Evolutionary conservation across 495 filamentous ascomycete genomes (phyloP).

Genomic region (Aspergillus cristatus): DNA sequence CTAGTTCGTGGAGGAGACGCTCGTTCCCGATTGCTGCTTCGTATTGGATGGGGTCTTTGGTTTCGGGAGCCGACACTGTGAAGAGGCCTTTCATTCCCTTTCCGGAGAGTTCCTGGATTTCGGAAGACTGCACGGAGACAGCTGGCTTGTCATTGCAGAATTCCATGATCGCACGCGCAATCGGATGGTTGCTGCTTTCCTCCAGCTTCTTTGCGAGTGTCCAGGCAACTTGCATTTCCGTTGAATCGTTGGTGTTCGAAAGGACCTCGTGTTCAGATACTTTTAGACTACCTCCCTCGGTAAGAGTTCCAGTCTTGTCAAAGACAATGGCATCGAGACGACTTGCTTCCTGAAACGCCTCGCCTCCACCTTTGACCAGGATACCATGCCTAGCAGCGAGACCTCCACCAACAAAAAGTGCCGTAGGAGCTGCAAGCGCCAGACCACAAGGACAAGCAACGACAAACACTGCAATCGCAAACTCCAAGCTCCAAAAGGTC

Average conservation of each 20-base stretch:
- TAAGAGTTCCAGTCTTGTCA: slow-evolving; percentile 93
- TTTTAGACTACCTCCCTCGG: slow-evolving; percentile 68
- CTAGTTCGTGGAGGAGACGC: slow-evolving; percentile 46
- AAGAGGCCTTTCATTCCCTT: slow-evolving; percentile 72
- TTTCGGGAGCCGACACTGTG: slow-evolving; percentile 16
- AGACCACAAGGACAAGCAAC: slow-evolving; percentile 93
- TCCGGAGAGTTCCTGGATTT: slow-evolving; percentile 68
- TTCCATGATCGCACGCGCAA: slow-evolving; percentile 69
- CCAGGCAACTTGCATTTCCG: slow-evolving; percentile 32
- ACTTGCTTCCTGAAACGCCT: slow-evolving; percentile 92
- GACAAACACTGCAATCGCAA: slow-evolving; percentile 91
- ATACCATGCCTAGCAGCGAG: slow-evolving; percentile 84
- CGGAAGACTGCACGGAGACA: slow-evolving; percentile 25
- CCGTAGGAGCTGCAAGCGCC: slow-evolving; percentile 85
- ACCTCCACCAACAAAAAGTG: slow-evolving; percentile 84
- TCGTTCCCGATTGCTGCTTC: slow-evolving; percentile 83
- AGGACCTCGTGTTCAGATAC: slow-evolving; percentile 64
- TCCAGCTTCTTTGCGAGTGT: slow-evolving; percentile 58
- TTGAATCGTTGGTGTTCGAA: slow-evolving; percentile 24
- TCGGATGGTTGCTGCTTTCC: slow-evolving; percentile 76
- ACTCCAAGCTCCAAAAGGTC: slow-evolving; percentile 80
- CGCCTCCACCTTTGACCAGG: slow-evolving; percentile 88
- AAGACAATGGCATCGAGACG: slow-evolving; percentile 80
- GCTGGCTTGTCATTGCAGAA: slow-evolving; percentile 47
- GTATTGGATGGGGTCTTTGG: slow-evolving; percentile 20